phyloP scores from a whole-genome alignment of 139 green algal genomes.

The Auxenochlorella pyrenoidosa region DNA sequence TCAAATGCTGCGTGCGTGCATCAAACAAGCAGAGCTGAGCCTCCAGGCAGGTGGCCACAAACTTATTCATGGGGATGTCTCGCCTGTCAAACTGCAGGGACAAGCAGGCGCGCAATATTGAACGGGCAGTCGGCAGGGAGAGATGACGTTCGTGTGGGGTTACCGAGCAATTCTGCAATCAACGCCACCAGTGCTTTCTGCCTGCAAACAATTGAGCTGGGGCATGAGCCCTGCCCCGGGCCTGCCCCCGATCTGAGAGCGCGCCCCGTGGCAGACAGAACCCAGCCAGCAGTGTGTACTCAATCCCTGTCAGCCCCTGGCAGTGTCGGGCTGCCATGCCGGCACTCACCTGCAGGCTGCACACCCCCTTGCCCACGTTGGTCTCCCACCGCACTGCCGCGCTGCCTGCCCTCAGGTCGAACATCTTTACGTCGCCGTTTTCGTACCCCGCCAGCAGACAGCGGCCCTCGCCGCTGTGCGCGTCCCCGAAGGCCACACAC shows the following conservation, averaged over 20 bases:
- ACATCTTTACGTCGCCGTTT: conserved; percentile 91
- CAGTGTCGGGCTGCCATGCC: too few species aligned
- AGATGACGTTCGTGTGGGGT: too few species aligned
- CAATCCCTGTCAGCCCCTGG: too few species aligned
- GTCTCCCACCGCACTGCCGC: conserved; percentile 76
- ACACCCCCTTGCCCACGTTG: conserved; percentile 92
- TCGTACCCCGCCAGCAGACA: conserved; percentile 89
- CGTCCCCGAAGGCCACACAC: conserved; percentile 86
- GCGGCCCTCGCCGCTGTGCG: conserved; percentile 84
- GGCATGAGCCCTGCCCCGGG: too few species aligned
- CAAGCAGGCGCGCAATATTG: background rate
- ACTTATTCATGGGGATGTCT: conserved; percentile 98
- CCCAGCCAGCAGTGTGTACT: too few species aligned
- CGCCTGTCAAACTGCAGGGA: conserved; percentile 82
- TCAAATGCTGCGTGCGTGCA: conserved; percentile 80
- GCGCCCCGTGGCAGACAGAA: too few species aligned
- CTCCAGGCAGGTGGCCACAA: conserved; percentile 85
- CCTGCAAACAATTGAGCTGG: too few species aligned
- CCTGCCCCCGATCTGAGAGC: too few species aligned
- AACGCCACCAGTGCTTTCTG: too few species aligned
- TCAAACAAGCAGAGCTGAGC: conserved; percentile 86
- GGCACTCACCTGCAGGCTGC: conserved; percentile 59
- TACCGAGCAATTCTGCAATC: too few species aligned
- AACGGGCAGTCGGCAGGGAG: background rate
- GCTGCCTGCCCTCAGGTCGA: conserved; percentile 74